These are phyloP conservation scores for Candida frijolesensis DNA, from an alignment of 1,139 yeast species.

Conservation along the genomic window DNA sequence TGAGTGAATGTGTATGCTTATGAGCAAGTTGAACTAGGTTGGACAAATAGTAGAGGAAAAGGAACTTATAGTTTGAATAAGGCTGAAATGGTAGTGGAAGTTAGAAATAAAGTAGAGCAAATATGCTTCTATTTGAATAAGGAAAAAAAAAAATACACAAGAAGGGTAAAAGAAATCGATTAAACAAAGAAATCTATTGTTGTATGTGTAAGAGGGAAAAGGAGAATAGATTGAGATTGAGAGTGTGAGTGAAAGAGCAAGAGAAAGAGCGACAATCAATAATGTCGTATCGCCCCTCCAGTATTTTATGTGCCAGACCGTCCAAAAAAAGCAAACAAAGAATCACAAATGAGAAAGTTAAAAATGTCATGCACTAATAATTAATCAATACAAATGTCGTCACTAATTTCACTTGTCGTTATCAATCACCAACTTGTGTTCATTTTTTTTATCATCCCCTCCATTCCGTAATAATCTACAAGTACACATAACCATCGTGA, in stretches of 20 bases:
- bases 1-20: not conserved
- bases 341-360: too few relatives aligned
- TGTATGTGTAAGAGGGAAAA: too few relatives aligned
- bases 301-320: too few relatives aligned
- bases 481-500: not conserved
- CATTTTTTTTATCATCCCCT: not conserved
- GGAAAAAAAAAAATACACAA: not conserved
- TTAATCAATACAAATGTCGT: not conserved
- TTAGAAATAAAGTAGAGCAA: too few relatives aligned
- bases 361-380: too few relatives aligned
- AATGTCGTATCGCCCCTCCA: too few relatives aligned
- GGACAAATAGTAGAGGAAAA: not conserved
- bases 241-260: too few relatives aligned
- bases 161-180: not conserved
- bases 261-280: too few relatives aligned
- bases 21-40: too few relatives aligned
- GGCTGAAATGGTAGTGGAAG: not conserved
- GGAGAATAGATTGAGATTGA: too few relatives aligned
- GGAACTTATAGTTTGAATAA: not conserved
- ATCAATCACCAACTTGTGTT: not conserved
- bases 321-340: too few relatives aligned
- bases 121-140: not conserved
- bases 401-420: not conserved
- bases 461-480: not conserved
- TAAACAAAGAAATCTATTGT: too few relatives aligned